Conservation (phyloP, 1,284 basidiomycete species). For the Wallemia mellicola region DNA sequence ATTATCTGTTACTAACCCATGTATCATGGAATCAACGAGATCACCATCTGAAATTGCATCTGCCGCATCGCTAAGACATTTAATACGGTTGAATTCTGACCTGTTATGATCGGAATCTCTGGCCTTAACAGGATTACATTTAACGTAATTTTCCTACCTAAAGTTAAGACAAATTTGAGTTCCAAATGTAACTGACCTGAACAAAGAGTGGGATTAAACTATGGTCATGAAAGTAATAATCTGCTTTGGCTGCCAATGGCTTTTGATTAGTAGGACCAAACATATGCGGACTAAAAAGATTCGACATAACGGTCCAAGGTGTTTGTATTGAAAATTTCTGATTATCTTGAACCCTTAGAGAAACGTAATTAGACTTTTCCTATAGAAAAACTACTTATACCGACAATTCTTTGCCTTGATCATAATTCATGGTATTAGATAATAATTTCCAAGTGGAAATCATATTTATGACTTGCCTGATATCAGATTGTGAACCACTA, state of each 20-base stretch:
- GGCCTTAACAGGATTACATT: conserved; percentile 36
- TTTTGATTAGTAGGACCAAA: conserved; percentile 55
- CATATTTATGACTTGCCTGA: conserved; percentile 91
- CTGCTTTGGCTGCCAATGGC: conserved; percentile 69
- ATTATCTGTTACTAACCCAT: conserved; percentile 40
- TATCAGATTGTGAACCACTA: conserved; percentile 64
- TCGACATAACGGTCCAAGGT: conserved; percentile 60
- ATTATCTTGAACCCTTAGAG: conserved; percentile 44
- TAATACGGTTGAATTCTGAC: conserved; percentile 39
- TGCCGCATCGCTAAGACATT: conserved; percentile 30
- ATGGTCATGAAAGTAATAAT: conserved; percentile 87
- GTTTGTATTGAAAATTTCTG: conserved; percentile 75
- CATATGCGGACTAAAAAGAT: conserved; percentile 61
- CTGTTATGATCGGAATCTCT: conserved; percentile 31
- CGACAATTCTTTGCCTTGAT: conserved; percentile 63
- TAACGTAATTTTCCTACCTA: conserved; percentile 60
- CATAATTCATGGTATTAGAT: conserved; percentile 47
- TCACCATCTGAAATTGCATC: conserved; percentile 83
- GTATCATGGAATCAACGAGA: conserved; percentile 75
- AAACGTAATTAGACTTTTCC: too few relatives aligned
- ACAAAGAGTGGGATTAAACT: conserved; percentile 81
- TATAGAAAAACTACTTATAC: conserved; percentile 13
- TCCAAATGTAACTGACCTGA: conserved; percentile 24
- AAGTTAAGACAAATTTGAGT: conserved; percentile 2
- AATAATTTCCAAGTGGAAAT: conserved; percentile 79